phyloP scores from a whole-genome alignment of 2,329 filamentous ascomycete species.

The Ophiostoma sp. region DNA sequence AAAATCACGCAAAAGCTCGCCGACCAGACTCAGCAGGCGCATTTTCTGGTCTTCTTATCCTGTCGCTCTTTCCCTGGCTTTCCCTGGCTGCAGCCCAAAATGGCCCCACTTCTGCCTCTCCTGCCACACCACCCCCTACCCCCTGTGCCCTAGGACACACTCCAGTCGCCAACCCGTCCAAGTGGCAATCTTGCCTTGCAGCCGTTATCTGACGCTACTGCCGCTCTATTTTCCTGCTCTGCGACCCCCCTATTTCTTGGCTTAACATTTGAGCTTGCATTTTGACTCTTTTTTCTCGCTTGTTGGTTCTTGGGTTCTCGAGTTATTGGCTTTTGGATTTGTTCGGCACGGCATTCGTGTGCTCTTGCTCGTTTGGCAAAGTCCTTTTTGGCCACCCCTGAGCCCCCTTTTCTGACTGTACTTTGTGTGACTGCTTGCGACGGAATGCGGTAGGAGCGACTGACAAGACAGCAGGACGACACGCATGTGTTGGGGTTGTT shows the following conservation, averaged over 20 bases:
- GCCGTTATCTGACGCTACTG: constrained; percentile 21
- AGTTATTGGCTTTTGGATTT: background rate
- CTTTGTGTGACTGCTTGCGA: background rate
- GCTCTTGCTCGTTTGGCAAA: background rate
- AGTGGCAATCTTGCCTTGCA: constrained; percentile 20
- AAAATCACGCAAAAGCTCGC: constrained; percentile 12
- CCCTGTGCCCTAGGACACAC: background rate
- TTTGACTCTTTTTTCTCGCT: background rate
- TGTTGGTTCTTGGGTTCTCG: background rate
- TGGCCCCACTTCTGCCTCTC: background rate
- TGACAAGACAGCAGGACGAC: background rate
- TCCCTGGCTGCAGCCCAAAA: background rate
- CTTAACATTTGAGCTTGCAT: background rate
- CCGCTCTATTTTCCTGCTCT: constrained; percentile 6
- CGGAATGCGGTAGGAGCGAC: background rate
- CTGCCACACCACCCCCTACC: background rate
- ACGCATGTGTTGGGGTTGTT: background rate
- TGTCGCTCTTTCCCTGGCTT: background rate
- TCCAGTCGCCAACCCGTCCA: background rate
- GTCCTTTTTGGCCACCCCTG: background rate
- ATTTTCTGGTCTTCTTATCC: background rate
- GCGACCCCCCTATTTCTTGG: background rate
- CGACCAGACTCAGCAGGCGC: background rate
- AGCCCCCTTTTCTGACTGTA: background rate
- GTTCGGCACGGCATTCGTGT: background rate